phyloP scores from a whole-genome alignment of 2,329 filamentous ascomycete genomes.

The Colletotrichum paranaense region DNA sequence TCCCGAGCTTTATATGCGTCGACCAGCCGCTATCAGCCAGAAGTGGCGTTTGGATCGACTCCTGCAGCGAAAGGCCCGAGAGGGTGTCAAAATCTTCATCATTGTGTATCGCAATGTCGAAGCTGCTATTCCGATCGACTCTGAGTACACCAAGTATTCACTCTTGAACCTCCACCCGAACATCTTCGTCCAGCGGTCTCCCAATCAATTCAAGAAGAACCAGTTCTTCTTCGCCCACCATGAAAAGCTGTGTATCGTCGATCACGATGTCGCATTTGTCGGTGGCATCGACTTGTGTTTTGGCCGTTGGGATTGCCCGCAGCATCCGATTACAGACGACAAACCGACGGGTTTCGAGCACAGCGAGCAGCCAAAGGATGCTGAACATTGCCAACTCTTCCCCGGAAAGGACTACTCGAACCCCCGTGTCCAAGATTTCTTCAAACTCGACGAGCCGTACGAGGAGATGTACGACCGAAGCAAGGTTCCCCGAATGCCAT shows the following conservation, averaged over 20 bases:
- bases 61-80: slow-evolving; percentile 90
- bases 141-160: slow-evolving; percentile 97
- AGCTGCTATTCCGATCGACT: slow-evolving; percentile 96
- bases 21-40: slow-evolving; percentile 94
- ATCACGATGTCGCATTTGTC: slow-evolving; percentile 95
- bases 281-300: slow-evolving; percentile 97
- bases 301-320: slow-evolving; percentile 95
- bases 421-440: slow-evolving; percentile 94
- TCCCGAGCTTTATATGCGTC: slow-evolving; percentile 93
- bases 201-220: slow-evolving; percentile 98
- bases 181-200: slow-evolving; percentile 94
- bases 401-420: slow-evolving; percentile 99
- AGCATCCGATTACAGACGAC: slow-evolving; percentile 91
- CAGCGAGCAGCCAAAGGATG: slow-evolving; percentile 81
- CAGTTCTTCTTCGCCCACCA: slow-evolving; percentile 99
- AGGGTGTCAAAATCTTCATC: slow-evolving; percentile 97
- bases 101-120: slow-evolving; percentile 99
- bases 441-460: slow-evolving; percentile 90
- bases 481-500: slow-evolving; percentile 92
- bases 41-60: slow-evolving; percentile 97
- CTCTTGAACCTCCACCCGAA: slow-evolving; percentile 95
- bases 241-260: slow-evolving; percentile 96
- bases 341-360: slow-evolving; percentile 95
- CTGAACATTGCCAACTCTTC: slow-evolving; percentile 95
- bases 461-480: slow-evolving; percentile 98